These are phyloP conservation scores for Rhododendron molle DNA, from an alignment of 148 eudicot species.

Conservation along the genomic window DNA sequence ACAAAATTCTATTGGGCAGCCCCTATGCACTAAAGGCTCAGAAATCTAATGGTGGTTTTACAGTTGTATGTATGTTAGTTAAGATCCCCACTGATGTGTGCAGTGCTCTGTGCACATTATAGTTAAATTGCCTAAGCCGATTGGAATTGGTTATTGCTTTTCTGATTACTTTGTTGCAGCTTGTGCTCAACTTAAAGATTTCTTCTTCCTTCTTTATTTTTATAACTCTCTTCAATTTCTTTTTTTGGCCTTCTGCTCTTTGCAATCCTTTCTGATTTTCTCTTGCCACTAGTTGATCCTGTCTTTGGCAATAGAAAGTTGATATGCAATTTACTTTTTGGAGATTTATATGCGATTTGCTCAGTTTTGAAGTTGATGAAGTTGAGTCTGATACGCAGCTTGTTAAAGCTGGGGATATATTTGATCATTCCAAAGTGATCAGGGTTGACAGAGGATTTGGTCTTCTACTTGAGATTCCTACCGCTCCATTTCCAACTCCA, in stretches of 20 bases:
- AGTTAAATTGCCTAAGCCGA: not conserved
- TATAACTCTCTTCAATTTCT: not conserved
- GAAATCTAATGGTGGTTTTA: not conserved
- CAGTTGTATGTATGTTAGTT: not conserved
- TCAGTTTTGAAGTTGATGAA: not conserved
- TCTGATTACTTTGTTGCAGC: not conserved
- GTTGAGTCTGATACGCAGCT: constrained; percentile 41
- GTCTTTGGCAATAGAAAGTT: not conserved
- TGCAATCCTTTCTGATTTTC: not conserved
- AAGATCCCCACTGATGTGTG: not conserved
- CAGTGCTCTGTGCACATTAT: not conserved
- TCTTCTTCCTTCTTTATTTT: not conserved
- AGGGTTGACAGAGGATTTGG: constrained; percentile 88
- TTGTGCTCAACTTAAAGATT: not conserved
- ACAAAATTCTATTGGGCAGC: not conserved
- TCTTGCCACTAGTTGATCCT: not conserved
- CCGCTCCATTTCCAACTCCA: constrained; percentile 69
- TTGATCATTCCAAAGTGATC: constrained; percentile 66
- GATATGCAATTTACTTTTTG: not conserved
- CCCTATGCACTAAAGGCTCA: not conserved
- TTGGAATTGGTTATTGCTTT: not conserved
- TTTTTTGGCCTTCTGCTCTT: not conserved
- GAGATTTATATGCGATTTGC: not conserved
- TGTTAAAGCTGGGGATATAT: constrained; percentile 70
- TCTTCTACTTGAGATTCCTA: constrained; percentile 77